Percentiles rank a stretch among this genome's conserved stretches.
phyloP scores from a whole-genome alignment of 148 eudicot species.

The Linanthus parryae region DNA sequence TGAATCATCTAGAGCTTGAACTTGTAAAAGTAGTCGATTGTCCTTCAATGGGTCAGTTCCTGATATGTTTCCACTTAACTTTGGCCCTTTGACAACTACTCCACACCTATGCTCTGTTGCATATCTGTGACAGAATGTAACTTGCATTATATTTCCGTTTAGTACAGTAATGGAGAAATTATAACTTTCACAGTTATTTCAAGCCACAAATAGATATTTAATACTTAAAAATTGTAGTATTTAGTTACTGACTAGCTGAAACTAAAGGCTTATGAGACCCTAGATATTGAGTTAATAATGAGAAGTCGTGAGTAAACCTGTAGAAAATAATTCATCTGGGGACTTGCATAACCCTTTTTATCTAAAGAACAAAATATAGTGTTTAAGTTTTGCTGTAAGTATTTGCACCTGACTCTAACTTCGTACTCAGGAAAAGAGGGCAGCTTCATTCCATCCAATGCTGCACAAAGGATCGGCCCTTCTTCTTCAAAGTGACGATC shows the following conservation, averaged over 20 bases:
- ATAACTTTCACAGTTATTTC: background rate
- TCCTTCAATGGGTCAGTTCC: slow-evolving; percentile 98
- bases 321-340: too few species aligned
- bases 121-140: slow-evolving; percentile 76
- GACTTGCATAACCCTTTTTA: slow-evolving; percentile 1
- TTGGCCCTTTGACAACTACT: slow-evolving; percentile 96
- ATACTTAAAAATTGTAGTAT: too few species aligned
- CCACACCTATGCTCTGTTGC: slow-evolving; percentile 99
- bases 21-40: slow-evolving; percentile 80
- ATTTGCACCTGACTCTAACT: slow-evolving; percentile 82
- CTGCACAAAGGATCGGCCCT: slow-evolving; percentile 93
- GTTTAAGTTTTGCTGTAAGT: background rate
- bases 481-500: slow-evolving; percentile 99
- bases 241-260: background rate
- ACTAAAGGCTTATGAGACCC: slow-evolving; percentile 3
- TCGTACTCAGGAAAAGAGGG: slow-evolving; percentile 83
- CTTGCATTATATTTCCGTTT: too few species aligned
- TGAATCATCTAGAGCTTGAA: slow-evolving; percentile 68
- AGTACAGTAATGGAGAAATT: background rate
- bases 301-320: background rate
- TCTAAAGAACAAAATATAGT: background rate
- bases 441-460: slow-evolving; percentile 87
- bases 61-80: slow-evolving; percentile 89
- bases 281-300: background rate
- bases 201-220: background rate